Conservation (phyloP, 2,329 filamentous ascomycete species). For the Geosmithia flava region DNA sequence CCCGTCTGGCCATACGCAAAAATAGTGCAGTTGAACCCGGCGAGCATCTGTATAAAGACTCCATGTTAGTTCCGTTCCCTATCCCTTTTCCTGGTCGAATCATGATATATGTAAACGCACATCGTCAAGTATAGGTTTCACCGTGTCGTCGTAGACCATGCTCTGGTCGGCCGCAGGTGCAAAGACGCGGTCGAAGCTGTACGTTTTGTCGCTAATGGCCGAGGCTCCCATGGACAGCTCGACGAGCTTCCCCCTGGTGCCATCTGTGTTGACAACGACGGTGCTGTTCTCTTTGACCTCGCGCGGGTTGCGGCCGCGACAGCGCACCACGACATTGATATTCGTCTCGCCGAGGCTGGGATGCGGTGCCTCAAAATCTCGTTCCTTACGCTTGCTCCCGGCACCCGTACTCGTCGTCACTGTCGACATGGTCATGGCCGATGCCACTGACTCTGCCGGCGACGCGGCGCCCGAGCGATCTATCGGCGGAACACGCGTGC, state of each 20-base stretch:
- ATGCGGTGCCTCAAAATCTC: constrained; percentile 64
- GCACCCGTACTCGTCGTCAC: constrained; percentile 44
- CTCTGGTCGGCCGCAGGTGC: constrained; percentile 87
- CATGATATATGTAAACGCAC: constrained; percentile 30
- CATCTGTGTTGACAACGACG: constrained; percentile 79
- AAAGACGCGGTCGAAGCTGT: constrained; percentile 94
- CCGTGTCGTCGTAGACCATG: constrained; percentile 92
- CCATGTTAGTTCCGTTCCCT: not conserved
- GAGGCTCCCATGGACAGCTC: constrained; percentile 87
- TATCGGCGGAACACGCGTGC: constrained; percentile 7
- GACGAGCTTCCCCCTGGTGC: constrained; percentile 73
- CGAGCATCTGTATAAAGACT: constrained; percentile 54
- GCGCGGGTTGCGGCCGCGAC: constrained; percentile 81
- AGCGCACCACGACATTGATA: constrained; percentile 94
- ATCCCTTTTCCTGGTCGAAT: not conserved
- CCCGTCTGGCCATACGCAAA: constrained; percentile 98
- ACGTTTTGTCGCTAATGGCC: constrained; percentile 89
- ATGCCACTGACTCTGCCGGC: constrained; percentile 50
- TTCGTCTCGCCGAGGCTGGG: constrained; percentile 68
- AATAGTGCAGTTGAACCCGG: constrained; percentile 95
- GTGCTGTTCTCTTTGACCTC: constrained; percentile 92
- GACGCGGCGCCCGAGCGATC: constrained; percentile 34
- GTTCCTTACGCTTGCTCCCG: constrained; percentile 72
- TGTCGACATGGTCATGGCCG: constrained; percentile 30
- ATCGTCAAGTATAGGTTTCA: constrained; percentile 85